Evolutionary conservation across 179 eudicot species (phyloP).

Genomic region (Heliamphora pulchella): DNA sequence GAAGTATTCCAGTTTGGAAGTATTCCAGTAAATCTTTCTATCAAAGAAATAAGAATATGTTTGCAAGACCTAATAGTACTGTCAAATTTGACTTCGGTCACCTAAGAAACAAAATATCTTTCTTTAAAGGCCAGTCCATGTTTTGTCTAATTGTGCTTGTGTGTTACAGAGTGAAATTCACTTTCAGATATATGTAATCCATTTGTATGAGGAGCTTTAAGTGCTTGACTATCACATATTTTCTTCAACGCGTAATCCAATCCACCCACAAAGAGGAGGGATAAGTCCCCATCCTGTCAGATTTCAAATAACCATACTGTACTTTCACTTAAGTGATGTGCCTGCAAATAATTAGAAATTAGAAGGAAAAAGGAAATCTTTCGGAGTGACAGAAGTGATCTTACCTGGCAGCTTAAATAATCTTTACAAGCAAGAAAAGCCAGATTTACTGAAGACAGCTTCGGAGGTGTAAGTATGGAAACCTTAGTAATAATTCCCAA

Average conservation of each 20-base stretch:
- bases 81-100: neutral
- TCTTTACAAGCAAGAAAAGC: slow-evolving; percentile 95
- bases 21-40: neutral
- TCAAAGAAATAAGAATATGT: neutral
- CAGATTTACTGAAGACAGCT: slow-evolving; percentile 72
- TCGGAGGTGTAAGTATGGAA: slow-evolving; percentile 86
- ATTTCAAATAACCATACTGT: neutral
- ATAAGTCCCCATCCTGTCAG: neutral
- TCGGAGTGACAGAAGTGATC: slow-evolving; percentile 4
- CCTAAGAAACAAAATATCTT: neutral
- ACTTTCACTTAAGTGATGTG: neutral
- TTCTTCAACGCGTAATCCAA: neutral
- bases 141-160: neutral
- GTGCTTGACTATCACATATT: neutral
- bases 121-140: neutral
- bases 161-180: neutral
- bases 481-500: slow-evolving; percentile 87
- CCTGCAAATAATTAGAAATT: neutral
- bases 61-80: neutral
- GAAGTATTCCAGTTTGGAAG: neutral
- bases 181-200: neutral
- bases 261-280: no score
- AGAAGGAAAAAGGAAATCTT: neutral
- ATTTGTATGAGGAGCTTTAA: neutral
- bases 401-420: slow-evolving; percentile 93